These are phyloP conservation scores for Pythium scleroteichum DNA, from an alignment of 352 stramenopile genomes.

Conservation along the genomic window DNA sequence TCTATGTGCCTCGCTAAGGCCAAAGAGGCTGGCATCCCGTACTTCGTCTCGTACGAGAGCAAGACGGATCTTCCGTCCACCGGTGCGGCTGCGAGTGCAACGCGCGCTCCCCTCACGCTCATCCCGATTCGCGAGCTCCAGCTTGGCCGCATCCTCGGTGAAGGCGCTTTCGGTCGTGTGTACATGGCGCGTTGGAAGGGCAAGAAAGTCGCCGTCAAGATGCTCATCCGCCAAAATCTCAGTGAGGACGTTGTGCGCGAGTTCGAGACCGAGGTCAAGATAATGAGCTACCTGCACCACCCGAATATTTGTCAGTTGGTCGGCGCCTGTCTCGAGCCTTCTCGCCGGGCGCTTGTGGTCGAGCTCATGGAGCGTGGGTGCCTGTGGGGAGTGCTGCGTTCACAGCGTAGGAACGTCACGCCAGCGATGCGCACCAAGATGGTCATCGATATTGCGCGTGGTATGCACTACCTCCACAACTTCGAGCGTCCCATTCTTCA, in stretches of 20 bases:
- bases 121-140: constrained; percentile 66
- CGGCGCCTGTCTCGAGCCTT: constrained; percentile 91
- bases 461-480: constrained; percentile 89
- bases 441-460: constrained; percentile 71
- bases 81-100: constrained; percentile 20
- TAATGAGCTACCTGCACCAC: constrained; percentile 92
- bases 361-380: constrained; percentile 93
- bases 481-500: constrained; percentile 88
- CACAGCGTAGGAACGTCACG: constrained; percentile 41
- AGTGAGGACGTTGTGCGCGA: constrained; percentile 65
- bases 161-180: constrained; percentile 82
- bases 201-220: constrained; percentile 65
- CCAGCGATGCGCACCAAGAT: constrained; percentile 55
- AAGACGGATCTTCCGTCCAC: constrained; percentile 33
- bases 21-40: constrained; percentile 55
- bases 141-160: constrained; percentile 60
- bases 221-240: constrained; percentile 75
- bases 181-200: constrained; percentile 65
- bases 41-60: constrained; percentile 53
- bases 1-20: constrained; percentile 54
- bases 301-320: constrained; percentile 97
- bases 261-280: constrained; percentile 83
- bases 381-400: constrained; percentile 91
- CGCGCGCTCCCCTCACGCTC: constrained; percentile 41
- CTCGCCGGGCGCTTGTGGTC: constrained; percentile 95